phyloP scores from a whole-genome alignment of 2,329 filamentous ascomycete species.

The Diaporthe sp. region DNA sequence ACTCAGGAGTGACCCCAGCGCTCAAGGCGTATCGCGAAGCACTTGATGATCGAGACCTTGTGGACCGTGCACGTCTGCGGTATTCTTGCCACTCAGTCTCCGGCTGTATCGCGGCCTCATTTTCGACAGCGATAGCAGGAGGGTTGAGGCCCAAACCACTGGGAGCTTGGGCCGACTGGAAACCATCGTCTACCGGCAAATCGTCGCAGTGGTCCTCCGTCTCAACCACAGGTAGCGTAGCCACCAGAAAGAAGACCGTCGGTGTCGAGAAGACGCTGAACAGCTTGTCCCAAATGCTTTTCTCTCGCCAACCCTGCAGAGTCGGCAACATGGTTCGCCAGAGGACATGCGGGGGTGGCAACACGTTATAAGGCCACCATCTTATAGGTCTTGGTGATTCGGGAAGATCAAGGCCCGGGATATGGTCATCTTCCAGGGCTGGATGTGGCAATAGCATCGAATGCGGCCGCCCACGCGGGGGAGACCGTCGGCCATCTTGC shows the following conservation, averaged over 20 bases:
- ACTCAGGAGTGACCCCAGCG: constrained; percentile 9
- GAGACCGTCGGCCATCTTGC: constrained; percentile 29
- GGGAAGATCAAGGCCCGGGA: constrained; percentile 52
- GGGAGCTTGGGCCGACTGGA: constrained; percentile 44
- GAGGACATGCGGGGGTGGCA: constrained; percentile 79
- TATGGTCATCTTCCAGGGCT: constrained; percentile 38
- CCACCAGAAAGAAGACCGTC: constrained; percentile 88
- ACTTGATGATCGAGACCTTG: constrained; percentile 39
- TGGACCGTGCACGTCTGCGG: constrained; percentile 56
- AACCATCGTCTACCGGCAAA: constrained; percentile 51
- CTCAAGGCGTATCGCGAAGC: constrained; percentile 26
- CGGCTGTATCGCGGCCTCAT: constrained; percentile 45
- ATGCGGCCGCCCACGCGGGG: constrained; percentile 58
- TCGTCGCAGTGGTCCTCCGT: constrained; percentile 74
- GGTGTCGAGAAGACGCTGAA: constrained; percentile 87
- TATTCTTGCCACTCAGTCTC: constrained; percentile 72
- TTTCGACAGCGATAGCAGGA: constrained; percentile 49
- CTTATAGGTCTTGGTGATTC: constrained; percentile 60
- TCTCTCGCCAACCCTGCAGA: constrained; percentile 82
- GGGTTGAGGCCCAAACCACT: constrained; percentile 45
- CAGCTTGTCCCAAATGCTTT: constrained; percentile 85
- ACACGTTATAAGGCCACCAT: constrained; percentile 84
- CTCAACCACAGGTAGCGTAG: constrained; percentile 93
- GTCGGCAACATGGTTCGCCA: constrained; percentile 87
- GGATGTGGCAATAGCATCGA: constrained; percentile 63